A percentile compares a stretch with the other conserved stretches of the same genome.
Evolutionary conservation across 495 filamentous ascomycete species (phyloP).

Genomic region (Acidiella bohemica): DNA sequence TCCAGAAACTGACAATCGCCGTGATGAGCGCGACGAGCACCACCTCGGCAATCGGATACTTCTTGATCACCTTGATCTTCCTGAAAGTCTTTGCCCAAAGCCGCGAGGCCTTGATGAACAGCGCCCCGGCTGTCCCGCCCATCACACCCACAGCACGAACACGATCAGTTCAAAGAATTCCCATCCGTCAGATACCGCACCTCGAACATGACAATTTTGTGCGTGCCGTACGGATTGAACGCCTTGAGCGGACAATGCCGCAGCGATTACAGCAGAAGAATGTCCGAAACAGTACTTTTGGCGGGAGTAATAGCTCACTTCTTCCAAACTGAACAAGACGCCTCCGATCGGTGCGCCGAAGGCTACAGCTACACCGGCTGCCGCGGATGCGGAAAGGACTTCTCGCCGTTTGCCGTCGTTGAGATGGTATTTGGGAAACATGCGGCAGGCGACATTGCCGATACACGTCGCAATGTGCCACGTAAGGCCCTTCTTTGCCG

Average conservation of each 20-base stretch:
- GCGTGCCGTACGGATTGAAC: conserved; percentile 90
- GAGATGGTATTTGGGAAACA: conserved; percentile 84
- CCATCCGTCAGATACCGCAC: conserved; percentile 92
- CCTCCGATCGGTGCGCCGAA: conserved; percentile 81
- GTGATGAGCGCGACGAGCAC: conserved; percentile 75
- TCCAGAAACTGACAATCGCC: conserved; percentile 83
- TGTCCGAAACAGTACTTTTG: conserved; percentile 94
- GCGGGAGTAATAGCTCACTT: conserved; percentile 94
- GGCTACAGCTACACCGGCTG: conserved; percentile 85
- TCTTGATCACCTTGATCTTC: conserved; percentile 64
- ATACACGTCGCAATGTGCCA: conserved; percentile 94
- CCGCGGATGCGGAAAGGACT: conserved; percentile 81
- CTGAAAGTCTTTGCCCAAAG: conserved; percentile 84
- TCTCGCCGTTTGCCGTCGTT: conserved; percentile 89
- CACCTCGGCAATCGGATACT: conserved; percentile 75
- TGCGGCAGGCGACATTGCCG: conserved; percentile 84
- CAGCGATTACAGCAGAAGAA: conserved; percentile 97
- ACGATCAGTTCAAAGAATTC: conserved; percentile 76
- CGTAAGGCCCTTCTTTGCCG: conserved; percentile 94
- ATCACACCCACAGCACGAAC: conserved; percentile 75
- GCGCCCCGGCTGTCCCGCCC: conserved; percentile 69
- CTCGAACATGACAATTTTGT: conserved; percentile 92
- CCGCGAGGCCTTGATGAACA: conserved; percentile 92
- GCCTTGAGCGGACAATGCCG: conserved; percentile 81
- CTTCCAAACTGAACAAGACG: conserved; percentile 62